Evolutionary conservation across 768 basidiomycete species (phyloP).

Genomic region (Dendrothele bispora): DNA sequence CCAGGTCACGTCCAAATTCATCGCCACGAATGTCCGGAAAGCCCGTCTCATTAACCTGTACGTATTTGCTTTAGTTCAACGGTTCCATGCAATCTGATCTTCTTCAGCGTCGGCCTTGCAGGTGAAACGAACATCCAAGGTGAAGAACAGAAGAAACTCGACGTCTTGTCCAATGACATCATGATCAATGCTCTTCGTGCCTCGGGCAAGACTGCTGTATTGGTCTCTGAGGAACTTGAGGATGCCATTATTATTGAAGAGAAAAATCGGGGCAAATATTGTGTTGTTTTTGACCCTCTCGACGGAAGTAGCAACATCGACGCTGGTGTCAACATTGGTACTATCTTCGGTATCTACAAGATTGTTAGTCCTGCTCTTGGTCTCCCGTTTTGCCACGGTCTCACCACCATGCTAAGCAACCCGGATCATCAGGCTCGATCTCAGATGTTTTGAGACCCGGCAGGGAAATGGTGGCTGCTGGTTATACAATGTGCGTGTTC

Average conservation of each 20-base stretch:
- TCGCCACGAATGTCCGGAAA: conserved; percentile 96
- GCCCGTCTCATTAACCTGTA: conserved; percentile 97
- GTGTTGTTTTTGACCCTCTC: conserved; percentile 97
- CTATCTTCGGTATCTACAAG: conserved; percentile 96
- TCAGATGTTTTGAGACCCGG: conserved; percentile 92
- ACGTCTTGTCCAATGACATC: conserved; percentile 97
- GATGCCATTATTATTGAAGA: conserved; percentile 90
- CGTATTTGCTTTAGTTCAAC: conserved; percentile 27
- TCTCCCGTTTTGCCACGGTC: conserved; percentile 1
- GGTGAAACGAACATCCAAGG: conserved; percentile 97
- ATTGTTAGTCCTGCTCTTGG: conserved; percentile 54
- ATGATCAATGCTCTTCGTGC: conserved; percentile 97
- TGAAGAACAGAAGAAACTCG: conserved; percentile 99
- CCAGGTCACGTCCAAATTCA: conserved; percentile 95
- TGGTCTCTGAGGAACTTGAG: conserved; percentile 95
- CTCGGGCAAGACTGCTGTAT: conserved; percentile 94
- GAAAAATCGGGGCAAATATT: conserved; percentile 81
- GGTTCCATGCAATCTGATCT: conserved; percentile 5
- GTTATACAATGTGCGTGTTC: conserved; percentile 91
- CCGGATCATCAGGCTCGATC: conserved; percentile 77
- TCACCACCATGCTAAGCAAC: conserved; percentile 41
- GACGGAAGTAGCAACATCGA: conserved; percentile 98
- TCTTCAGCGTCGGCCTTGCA: conserved; percentile 87
- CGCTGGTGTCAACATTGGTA: conserved; percentile 97
- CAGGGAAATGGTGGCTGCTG: conserved; percentile 95